These are phyloP conservation scores for Candida multigemmis DNA, from an alignment of 805 yeast genomes.

Conservation along the genomic window DNA sequence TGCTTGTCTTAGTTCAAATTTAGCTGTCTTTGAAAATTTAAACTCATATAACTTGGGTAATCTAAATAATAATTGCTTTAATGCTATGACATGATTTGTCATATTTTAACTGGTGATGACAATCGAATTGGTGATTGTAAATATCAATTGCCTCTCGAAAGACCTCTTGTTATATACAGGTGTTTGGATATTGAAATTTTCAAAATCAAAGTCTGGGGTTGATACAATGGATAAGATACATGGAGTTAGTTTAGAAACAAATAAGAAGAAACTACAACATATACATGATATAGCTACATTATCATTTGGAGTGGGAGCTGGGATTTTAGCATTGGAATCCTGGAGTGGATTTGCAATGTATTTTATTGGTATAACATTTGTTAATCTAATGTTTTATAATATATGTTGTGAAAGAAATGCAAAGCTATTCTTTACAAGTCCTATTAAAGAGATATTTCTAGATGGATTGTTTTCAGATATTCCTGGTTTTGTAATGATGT, in stretches of 20 bases:
- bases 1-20: too few species aligned
- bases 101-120: too few species aligned
- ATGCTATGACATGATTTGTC: too few species aligned
- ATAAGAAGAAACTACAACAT: conserved; percentile 16
- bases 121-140: too few species aligned
- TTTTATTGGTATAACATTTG: conserved; percentile 19
- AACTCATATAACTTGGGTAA: too few species aligned
- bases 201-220: too few species aligned
- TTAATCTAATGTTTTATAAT: conserved; percentile 17
- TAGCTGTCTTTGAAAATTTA: too few species aligned
- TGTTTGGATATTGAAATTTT: too few species aligned
- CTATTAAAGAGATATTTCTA: conserved; percentile 23
- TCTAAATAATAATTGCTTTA: too few species aligned
- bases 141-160: too few species aligned
- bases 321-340: conserved; percentile 29
- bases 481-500: conserved; percentile 37
- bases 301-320: conserved; percentile 30
- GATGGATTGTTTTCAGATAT: conserved; percentile 21
- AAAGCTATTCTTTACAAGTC: conserved; percentile 15
- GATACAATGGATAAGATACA: conserved; percentile 12
- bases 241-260: conserved; percentile 19
- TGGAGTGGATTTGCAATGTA: conserved; percentile 25
- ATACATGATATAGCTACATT: conserved; percentile 30
- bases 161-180: too few species aligned
- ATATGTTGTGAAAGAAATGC: conserved; percentile 24